Evolutionary conservation across 164 flowering plant species (phyloP).

Genomic region (Piper betle): DNA sequence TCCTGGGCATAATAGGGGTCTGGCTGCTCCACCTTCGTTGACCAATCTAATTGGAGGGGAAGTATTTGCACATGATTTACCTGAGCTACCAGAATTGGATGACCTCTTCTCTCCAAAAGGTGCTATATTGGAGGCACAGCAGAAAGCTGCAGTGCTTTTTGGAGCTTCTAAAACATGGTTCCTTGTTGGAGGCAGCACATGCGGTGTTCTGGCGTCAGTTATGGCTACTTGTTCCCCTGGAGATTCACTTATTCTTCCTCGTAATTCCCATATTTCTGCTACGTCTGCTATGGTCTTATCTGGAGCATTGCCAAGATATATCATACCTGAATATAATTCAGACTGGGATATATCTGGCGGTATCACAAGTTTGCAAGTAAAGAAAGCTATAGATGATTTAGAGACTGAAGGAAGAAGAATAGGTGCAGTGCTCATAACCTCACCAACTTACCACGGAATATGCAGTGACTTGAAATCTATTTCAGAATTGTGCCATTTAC

Average conservation of each 20-base stretch:
- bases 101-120: conserved; percentile 41
- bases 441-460: conserved; percentile 45
- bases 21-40: conserved; percentile 43
- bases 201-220: conserved; percentile 49
- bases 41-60: conserved; percentile 26
- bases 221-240: conserved; percentile 53
- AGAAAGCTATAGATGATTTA: conserved; percentile 29
- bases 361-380: conserved; percentile 28
- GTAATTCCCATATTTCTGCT: conserved; percentile 41
- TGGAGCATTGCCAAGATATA: conserved; percentile 35
- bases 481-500: conserved; percentile 23
- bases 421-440: conserved; percentile 36
- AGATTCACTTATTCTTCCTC: conserved; percentile 31
- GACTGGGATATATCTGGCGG: conserved; percentile 38
- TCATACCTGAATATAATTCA: conserved; percentile 30
- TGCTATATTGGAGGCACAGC: conserved; percentile 37
- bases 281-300: conserved; percentile 41
- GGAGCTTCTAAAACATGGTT: conserved; percentile 53
- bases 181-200: conserved; percentile 49
- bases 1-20: conserved; percentile 83
- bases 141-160: conserved; percentile 30
- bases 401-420: conserved; percentile 24
- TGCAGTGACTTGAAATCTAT: conserved; percentile 31
- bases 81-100: conserved; percentile 46
- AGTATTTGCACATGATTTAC: conserved; percentile 35